Base-by-base conservation (phyloP, 257 asterid genomes). In the Phtheirospermum japonicum region DNA sequence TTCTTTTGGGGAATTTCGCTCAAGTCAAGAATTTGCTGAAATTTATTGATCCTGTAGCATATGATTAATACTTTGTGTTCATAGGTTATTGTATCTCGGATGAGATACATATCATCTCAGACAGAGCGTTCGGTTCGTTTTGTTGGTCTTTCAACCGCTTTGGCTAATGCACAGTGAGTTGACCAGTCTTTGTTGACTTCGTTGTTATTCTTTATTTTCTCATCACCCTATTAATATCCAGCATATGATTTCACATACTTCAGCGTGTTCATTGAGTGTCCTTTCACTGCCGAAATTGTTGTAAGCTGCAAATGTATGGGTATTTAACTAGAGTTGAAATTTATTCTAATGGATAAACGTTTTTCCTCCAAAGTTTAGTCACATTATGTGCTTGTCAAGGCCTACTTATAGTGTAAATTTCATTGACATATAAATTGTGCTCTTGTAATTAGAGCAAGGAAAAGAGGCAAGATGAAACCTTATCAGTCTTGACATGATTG, bases 91-190 rank as follows among this genome's bases (percentile, higher is more conserved):
- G 97, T 92, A 66, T 92, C 99, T 40, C 82, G 99, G 73, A 92
- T 92, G 99, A 83, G 99, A 83, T 92, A 89, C 78, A 92, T 92
- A 77, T 92, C 99, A 73, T 92, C 99, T 67, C 96, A 89, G 80
- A 92, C 99, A 20, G 99, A 89, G 57, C 88, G 97, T 16, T 71
- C 83, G 6, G 79, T 92, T 67, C 92, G 97, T 62, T 92, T 89
- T 82, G 82, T 92, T 76, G 99, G 99, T 60, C 95, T 92, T 65
- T 92, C 99, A 60, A 92, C 99, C 39, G 99, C 99, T 65, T 81
- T 92, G 73, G 99, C 99, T 48, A 92, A 92, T 80, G 99, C 99
- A 55, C 86, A 79, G 99, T 85, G 83, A 60, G 85, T 69, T 70
- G 12, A 70, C 39, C n/a, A 34, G 17, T 9, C 52, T 68, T 70